Evolutionary conservation across 225 moss, liverwort and hornwort species (phyloP).

Genomic region (Asterella californica): DNA sequence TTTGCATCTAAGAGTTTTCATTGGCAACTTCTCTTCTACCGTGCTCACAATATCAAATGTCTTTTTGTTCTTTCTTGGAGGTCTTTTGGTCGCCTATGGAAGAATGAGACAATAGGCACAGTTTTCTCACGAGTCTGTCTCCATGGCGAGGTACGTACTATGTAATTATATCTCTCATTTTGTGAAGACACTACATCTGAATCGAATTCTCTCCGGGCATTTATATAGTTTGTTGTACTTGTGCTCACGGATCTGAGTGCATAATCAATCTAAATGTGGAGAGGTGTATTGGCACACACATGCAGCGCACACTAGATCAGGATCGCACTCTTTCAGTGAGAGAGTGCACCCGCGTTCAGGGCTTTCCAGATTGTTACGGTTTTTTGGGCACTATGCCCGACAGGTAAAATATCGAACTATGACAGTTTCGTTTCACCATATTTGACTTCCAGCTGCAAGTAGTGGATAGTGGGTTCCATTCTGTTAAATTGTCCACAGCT

Average conservation of each 20-base stretch:
- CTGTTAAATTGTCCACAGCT: not conserved
- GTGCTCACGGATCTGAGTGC: too few species aligned
- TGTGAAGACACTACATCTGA: not conserved
- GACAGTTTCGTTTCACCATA: not conserved
- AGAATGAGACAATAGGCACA: constrained; percentile 72
- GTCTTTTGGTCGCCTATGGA: constrained; percentile 73
- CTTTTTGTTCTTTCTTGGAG: constrained; percentile 24
- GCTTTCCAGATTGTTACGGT: constrained; percentile 70
- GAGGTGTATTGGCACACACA: not conserved
- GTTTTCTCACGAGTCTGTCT: constrained; percentile 68
- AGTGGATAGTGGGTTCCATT: not conserved
- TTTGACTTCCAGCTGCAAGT: not conserved
- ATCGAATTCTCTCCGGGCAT: not conserved
- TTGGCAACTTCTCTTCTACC: too few species aligned
- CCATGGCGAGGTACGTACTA: not conserved
- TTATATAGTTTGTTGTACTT: too few species aligned
- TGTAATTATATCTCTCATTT: too few species aligned
- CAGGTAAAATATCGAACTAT: constrained; percentile 27
- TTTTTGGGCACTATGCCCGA: constrained; percentile 67
- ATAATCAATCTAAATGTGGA: too few species aligned
- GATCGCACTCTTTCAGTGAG: constrained; percentile 66
- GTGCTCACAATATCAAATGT: too few species aligned
- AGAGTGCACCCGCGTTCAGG: constrained; percentile 69
- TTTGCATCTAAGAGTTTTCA: too few species aligned
- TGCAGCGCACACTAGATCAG: constrained; percentile 66